phyloP scores from a whole-genome alignment of 192 early-diverging fungal species.

The Obelidium mucronatum region DNA sequence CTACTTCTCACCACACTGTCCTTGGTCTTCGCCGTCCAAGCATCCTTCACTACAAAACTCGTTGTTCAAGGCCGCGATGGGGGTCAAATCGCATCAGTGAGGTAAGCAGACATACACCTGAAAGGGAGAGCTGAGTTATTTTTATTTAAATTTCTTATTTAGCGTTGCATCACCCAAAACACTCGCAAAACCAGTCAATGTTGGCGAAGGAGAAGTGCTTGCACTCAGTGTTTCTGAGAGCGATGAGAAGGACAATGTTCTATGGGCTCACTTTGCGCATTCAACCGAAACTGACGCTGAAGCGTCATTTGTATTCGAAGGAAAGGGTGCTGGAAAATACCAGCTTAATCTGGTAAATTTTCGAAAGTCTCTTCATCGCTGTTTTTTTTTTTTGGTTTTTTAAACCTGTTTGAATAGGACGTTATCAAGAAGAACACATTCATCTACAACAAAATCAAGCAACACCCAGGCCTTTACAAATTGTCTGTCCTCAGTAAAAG shows the following conservation, averaged over 20 bases:
- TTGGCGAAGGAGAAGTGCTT: background rate
- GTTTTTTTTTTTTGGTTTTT: background rate
- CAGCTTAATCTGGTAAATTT: slow-evolving; percentile 36
- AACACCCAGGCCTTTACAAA: slow-evolving; percentile 26
- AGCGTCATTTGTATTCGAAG: slow-evolving; percentile 2
- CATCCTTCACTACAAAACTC: background rate
- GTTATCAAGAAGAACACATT: slow-evolving; percentile 15
- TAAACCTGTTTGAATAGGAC: slow-evolving; percentile 20
- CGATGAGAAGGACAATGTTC: slow-evolving; percentile 1
- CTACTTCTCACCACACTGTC: background rate
- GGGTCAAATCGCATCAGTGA: background rate
- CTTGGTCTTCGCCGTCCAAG: background rate
- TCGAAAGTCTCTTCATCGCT: background rate
- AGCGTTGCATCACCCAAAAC: background rate
- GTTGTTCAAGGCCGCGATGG: slow-evolving; percentile 2
- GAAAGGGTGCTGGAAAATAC: slow-evolving; percentile 22
- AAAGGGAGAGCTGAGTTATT: background rate
- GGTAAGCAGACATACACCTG: background rate
- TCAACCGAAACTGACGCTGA: slow-evolving; percentile 8
- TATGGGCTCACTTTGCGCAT: slow-evolving; percentile 29
- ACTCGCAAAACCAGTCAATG: background rate
- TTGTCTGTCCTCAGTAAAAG: slow-evolving; percentile 15
- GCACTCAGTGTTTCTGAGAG: background rate
- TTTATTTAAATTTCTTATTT: no score
- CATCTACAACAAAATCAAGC: background rate